Evolutionary conservation across 139 green algal genomes (phyloP).

Genomic region (Micromonas pusilla): DNA sequence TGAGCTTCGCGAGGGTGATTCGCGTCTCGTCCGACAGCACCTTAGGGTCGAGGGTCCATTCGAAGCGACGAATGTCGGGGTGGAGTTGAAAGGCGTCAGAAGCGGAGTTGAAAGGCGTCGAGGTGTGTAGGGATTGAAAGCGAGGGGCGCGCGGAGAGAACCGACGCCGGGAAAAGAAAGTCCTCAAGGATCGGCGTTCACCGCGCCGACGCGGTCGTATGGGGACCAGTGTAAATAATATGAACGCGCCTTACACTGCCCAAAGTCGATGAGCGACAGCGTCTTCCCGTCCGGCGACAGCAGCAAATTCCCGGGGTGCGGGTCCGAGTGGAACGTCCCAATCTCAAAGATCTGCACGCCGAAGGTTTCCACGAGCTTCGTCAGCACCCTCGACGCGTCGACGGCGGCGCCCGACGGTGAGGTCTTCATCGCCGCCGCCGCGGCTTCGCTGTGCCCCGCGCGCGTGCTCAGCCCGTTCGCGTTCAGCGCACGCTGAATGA

Average conservation of each 20-base stretch:
- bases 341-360: constrained; percentile 20
- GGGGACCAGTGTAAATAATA: no score
- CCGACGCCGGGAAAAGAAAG: no score
- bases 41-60: no score
- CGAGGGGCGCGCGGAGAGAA: no score
- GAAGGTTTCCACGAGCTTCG: background rate
- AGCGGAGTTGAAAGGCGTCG: no score
- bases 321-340: constrained; percentile 23
- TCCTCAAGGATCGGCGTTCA: no score
- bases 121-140: no score
- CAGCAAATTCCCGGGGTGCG: constrained; percentile 20
- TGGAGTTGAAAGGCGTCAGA: no score
- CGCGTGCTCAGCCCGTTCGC: background rate
- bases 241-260: no score
- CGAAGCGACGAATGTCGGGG: no score
- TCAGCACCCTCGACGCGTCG: background rate
- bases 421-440: constrained; percentile 2
- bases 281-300: background rate
- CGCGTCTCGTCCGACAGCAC: background rate
- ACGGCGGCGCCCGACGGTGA: background rate
- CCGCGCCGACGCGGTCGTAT: no score
- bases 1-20: background rate
- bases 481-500: background rate
- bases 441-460: background rate
- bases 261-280: constrained; percentile 11